Evolutionary conservation across 768 basidiomycete species (phyloP), one percentile per base, ranked within the genome.

Genomic region (Leucogyrophana mollusca): DNA sequence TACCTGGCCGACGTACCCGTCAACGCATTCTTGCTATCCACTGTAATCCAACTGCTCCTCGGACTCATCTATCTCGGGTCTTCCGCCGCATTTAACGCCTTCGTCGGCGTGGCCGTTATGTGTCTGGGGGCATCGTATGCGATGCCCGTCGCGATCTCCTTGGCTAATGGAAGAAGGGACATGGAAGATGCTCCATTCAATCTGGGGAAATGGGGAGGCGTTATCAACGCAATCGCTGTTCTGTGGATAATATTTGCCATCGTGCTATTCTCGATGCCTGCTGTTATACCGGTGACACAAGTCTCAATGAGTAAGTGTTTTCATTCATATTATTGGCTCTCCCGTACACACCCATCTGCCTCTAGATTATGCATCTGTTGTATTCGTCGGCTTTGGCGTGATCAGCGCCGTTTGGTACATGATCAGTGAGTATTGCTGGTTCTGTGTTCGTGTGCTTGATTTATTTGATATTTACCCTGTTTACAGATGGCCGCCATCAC

Each of bases 251-350:
- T 63, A 40, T 81, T 86, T 42, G 76, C 82, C 57, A 78, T 82
- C 34, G 76, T 85, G 24, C 56, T 87, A 50, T 85, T 85, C 56
- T 83, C 80, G 18, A 85, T 86, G 82, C 83, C 82, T 5, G 77
- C 80, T 5, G 71, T 74, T 32, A 66, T 85, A 4, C 83, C 83
- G 4, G 79, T 78, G 32, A 77, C 75, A 4, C 51, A 50, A 45
- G 65, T 62, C 1, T 66, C 78, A 4, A 83, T 83, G 76, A 77
- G 75, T 70, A 40, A 40, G 70, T 60, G 3, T 10, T 24, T 45
- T 27, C 21, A 20, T n/a, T 32, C 43, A 18, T 23, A 35, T 43
- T 41, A 21, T 39, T n/a, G 3, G 8, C n/a, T 40, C 30, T n/a
- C n/a, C n/a, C n/a, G n/a, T n/a, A n/a, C n/a, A n/a, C n/a, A n/a